Conservation (phyloP, 495 filamentous ascomycete genomes). For the Halenospora varia region DNA sequence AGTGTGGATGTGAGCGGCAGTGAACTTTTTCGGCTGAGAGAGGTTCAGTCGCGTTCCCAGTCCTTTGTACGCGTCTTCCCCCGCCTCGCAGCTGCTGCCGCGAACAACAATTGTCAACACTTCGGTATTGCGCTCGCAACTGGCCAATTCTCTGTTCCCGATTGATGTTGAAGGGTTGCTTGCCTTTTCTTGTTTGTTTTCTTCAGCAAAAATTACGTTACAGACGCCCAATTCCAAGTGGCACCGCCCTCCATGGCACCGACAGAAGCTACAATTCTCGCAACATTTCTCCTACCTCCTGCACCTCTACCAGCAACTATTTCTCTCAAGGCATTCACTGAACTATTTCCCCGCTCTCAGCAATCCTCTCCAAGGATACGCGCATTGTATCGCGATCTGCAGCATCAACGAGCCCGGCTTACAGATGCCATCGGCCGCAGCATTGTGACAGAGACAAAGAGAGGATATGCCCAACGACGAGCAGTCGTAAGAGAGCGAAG, state of each 20-base stretch:
- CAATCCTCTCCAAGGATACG: constrained; percentile 69
- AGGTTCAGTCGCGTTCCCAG: not conserved
- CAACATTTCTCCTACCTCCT: constrained; percentile 72
- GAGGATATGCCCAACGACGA: constrained; percentile 58
- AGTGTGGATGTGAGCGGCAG: not conserved
- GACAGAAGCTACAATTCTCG: constrained; percentile 67
- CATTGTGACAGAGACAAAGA: constrained; percentile 62
- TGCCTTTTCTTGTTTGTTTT: no score
- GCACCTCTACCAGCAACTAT: constrained; percentile 68
- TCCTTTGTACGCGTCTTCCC: not conserved
- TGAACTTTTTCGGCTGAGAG: no score
- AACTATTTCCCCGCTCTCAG: constrained; percentile 67
- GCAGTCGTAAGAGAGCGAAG: constrained; percentile 53
- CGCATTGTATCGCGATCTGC: constrained; percentile 74
- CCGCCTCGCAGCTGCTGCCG: no score
- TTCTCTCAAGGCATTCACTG: constrained; percentile 68
- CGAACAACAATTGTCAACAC: no score
- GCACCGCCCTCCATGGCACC: constrained; percentile 60
- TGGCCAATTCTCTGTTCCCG: no score
- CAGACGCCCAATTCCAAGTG: no score
- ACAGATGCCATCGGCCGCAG: constrained; percentile 63
- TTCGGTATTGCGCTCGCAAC: no score
- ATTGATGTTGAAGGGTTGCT: no score
- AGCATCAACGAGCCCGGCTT: constrained; percentile 63
- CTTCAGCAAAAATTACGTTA: not conserved